These are phyloP conservation scores for Fusarium incarnatum DNA, from an alignment of 2,329 filamentous ascomycete genomes.

Conservation along the genomic window DNA sequence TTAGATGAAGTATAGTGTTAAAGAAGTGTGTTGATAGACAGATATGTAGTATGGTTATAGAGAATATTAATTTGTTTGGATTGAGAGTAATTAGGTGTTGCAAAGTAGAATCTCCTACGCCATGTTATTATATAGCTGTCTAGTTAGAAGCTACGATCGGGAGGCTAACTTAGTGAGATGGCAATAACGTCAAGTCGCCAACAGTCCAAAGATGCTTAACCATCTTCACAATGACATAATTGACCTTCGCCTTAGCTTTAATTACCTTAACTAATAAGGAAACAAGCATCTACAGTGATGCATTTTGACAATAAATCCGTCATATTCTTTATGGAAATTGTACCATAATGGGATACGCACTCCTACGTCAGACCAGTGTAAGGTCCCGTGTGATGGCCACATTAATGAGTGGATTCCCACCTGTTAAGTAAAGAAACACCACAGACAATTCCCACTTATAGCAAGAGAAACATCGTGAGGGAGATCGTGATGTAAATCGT, in stretches of 20 bases:
- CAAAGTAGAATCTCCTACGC: too few relatives aligned
- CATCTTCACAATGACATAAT: neutral
- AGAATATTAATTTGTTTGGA: neutral
- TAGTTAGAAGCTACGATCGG: too few relatives aligned
- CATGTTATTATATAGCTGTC: neutral
- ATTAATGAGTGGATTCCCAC: neutral
- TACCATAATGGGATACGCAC: neutral
- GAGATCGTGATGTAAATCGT: too few relatives aligned
- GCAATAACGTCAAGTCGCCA: neutral
- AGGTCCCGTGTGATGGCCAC: neutral
- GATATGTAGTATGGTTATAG: fast-evolving
- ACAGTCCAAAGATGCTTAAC: neutral
- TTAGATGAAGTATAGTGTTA: too few relatives aligned
- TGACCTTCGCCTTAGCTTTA: too few relatives aligned
- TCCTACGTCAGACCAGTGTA: neutral
- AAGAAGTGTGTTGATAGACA: too few relatives aligned
- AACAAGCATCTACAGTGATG: neutral
- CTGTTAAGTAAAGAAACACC: too few relatives aligned
- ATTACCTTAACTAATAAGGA: too few relatives aligned
- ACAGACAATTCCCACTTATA: neutral
- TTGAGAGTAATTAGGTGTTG: neutral
- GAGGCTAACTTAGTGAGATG: neutral
- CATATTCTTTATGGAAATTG: neutral
- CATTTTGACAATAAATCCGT: neutral
- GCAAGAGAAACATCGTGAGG: neutral